Evolutionary conservation across 2,329 filamentous ascomycete species (phyloP).

Genomic region (Capronia americana): DNA sequence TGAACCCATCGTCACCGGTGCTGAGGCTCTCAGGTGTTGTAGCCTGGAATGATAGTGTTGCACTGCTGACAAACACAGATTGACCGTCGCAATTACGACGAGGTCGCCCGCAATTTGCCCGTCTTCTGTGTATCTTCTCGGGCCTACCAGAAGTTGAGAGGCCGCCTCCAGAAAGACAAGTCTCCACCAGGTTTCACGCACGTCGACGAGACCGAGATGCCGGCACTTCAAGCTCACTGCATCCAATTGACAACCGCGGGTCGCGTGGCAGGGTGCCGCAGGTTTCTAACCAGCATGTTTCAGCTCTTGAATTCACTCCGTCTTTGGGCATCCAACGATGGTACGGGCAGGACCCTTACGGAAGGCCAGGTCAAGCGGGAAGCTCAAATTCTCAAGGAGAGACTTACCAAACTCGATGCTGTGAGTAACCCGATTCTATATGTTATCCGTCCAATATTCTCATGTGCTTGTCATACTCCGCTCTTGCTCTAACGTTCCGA

Average conservation of each 20-base stretch:
- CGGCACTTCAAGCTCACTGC: slow-evolving; percentile 65
- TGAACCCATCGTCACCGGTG: background rate
- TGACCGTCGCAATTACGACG: slow-evolving; percentile 64
- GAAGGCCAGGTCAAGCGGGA: slow-evolving; percentile 50
- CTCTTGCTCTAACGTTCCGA: background rate
- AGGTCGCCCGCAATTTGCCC: slow-evolving; percentile 61
- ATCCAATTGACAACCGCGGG: slow-evolving; percentile 62
- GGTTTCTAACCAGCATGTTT: slow-evolving; percentile 60
- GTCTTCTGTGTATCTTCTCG: slow-evolving; percentile 70
- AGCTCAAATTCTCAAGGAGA: slow-evolving; percentile 48
- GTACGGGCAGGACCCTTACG: slow-evolving; percentile 50
- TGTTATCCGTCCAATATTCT: background rate
- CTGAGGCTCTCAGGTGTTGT: background rate
- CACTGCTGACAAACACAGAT: slow-evolving; percentile 30
- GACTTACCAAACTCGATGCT: slow-evolving; percentile 52
- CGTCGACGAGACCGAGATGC: slow-evolving; percentile 64
- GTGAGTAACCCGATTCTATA: slow-evolving; percentile 38
- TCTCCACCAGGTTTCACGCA: slow-evolving; percentile 60
- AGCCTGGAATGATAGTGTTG: background rate
- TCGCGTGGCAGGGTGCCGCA: slow-evolving; percentile 52
- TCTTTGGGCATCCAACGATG: slow-evolving; percentile 57
- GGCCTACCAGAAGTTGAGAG: slow-evolving; percentile 67
- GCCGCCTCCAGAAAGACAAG: slow-evolving; percentile 62
- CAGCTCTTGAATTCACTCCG: slow-evolving; percentile 61
- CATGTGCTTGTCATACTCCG: background rate